Evolutionary conservation across 1,139 yeast genomes (phyloP).

Genomic region (Protomyces inouyei): DNA sequence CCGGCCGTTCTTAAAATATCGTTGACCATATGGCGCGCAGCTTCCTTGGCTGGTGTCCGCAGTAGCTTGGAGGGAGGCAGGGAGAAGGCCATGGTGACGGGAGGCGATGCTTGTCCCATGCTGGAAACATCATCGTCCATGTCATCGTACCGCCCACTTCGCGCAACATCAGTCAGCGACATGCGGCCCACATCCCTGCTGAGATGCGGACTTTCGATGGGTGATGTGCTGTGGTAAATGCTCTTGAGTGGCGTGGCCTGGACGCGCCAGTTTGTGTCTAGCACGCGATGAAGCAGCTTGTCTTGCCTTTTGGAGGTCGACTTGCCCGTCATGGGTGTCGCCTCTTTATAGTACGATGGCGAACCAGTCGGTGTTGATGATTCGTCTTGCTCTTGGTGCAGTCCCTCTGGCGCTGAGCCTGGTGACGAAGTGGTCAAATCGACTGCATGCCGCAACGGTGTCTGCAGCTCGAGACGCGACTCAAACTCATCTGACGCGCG

Average conservation of each 20-base stretch:
- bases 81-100: slow-evolving; percentile 26
- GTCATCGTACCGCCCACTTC: neutral
- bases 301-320: slow-evolving; percentile 19
- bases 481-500: slow-evolving; percentile 1
- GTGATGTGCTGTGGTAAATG: slow-evolving; percentile 14
- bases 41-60: slow-evolving; percentile 27
- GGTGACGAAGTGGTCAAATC: slow-evolving; percentile 3
- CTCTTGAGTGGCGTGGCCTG: slow-evolving; percentile 39
- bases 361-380: slow-evolving; percentile 31
- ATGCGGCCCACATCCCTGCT: slow-evolving; percentile 2
- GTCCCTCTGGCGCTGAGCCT: slow-evolving; percentile 5
- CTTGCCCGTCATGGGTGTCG: slow-evolving; percentile 7
- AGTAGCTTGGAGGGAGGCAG: slow-evolving; percentile 26
- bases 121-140: slow-evolving; percentile 31
- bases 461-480: neutral
- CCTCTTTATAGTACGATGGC: slow-evolving; percentile 24
- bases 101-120: slow-evolving; percentile 28
- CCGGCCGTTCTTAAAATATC: slow-evolving; percentile 31
- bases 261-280: slow-evolving; percentile 40
- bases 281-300: slow-evolving; percentile 40
- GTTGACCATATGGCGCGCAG: slow-evolving; percentile 21
- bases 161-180: neutral
- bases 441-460: neutral
- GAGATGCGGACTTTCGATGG: slow-evolving; percentile 12
- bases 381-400: neutral